These are phyloP conservation scores for Antrodiella citrinella DNA, from an alignment of 768 basidiomycete species.

Conservation along the genomic window DNA sequence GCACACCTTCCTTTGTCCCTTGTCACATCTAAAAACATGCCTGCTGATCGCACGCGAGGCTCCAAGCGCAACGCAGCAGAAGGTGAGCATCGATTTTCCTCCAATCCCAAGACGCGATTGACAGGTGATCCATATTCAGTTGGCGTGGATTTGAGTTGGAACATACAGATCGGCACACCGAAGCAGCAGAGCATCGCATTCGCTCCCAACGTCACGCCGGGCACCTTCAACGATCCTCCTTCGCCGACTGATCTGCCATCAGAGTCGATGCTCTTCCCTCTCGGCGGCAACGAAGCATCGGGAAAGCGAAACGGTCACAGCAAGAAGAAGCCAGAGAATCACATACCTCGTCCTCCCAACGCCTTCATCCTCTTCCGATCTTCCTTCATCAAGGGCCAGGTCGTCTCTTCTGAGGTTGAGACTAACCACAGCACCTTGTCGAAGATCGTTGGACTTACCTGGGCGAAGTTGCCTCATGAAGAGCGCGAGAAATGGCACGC, in stretches of 20 bases:
- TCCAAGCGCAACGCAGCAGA: constrained; percentile 28
- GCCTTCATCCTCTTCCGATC: constrained; percentile 85
- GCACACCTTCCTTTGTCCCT: constrained; percentile 1
- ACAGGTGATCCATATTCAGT: constrained; percentile 16
- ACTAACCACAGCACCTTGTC: constrained; percentile 78
- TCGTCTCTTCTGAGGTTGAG: constrained; percentile 70
- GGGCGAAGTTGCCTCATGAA: constrained; percentile 70
- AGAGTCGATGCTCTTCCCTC: constrained; percentile 54
- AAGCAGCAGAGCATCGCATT: constrained; percentile 41
- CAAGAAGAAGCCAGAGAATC: constrained; percentile 65
- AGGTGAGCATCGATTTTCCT: constrained; percentile 22
- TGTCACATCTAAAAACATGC: constrained; percentile 27
- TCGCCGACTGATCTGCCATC: constrained; percentile 26
- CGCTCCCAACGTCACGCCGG: constrained; percentile 49
- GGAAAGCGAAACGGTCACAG: constrained; percentile 33
- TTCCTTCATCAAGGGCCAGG: constrained; percentile 71
- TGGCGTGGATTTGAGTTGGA: constrained; percentile 40
- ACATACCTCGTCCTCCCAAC: constrained; percentile 79
- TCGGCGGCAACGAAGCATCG: constrained; percentile 24
- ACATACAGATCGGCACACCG: constrained; percentile 32
- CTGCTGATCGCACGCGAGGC: constrained; percentile 36
- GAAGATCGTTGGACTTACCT: constrained; percentile 79
- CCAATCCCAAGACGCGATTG: constrained; percentile 7
- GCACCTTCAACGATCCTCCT: constrained; percentile 45
- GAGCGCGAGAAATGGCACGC: constrained; percentile 72